These are phyloP conservation scores for Dothistroma septosporum DNA, from an alignment of 2,329 filamentous ascomycete genomes.

Conservation along the genomic window DNA sequence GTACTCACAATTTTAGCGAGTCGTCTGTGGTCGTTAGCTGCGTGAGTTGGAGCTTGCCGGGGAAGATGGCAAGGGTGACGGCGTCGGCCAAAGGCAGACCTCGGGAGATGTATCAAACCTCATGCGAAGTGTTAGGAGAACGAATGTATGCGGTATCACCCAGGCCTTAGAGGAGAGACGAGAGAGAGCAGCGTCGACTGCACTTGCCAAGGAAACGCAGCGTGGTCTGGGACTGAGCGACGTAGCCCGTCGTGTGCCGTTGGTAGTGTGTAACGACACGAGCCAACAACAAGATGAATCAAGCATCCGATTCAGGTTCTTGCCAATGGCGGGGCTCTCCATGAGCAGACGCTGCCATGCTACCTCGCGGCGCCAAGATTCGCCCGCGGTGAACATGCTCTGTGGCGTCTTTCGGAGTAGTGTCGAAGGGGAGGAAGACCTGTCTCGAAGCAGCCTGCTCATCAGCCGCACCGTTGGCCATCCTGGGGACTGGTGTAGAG, in stretches of 20 bases:
- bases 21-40: neutral
- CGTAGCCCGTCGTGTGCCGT: neutral
- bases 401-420: neutral
- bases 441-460: neutral
- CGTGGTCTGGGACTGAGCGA: too few relatives aligned
- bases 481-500: too few relatives aligned
- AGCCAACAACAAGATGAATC: neutral
- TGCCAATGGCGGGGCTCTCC: neutral
- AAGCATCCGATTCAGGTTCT: neutral
- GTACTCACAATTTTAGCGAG: neutral
- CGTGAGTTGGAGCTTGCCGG: neutral
- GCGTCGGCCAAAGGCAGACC: neutral
- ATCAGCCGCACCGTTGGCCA: neutral
- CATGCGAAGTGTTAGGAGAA: neutral
- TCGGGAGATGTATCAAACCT: neutral
- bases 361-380: neutral
- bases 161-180: too few relatives aligned
- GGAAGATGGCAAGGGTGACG: neutral
- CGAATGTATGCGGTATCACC: neutral
- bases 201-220: too few relatives aligned
- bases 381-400: neutral
- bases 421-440: neutral
- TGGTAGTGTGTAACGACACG: neutral
- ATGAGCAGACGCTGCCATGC: neutral
- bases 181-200: too few relatives aligned